Evolutionary conservation across 1,284 basidiomycete species (phyloP).

Genomic region (Sanguinoderma infundibulare): DNA sequence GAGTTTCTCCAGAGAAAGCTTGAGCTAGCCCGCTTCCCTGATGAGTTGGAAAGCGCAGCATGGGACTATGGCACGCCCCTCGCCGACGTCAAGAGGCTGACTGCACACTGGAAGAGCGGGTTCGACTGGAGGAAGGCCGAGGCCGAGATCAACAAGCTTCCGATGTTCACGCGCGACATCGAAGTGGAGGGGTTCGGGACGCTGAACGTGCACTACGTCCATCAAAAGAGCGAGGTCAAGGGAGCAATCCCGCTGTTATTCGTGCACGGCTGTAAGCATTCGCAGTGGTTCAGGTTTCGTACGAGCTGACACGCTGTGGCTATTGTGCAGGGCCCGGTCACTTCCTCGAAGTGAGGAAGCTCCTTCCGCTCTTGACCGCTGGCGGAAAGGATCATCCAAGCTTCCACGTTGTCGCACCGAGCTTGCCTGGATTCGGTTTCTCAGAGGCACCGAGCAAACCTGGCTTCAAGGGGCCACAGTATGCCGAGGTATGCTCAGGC

Average conservation of each 20-base stretch:
- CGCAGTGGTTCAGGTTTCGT: no score
- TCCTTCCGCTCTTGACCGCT: slow-evolving; percentile 52
- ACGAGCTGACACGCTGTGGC: not conserved
- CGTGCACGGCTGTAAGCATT: slow-evolving; percentile 48
- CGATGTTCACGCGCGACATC: slow-evolving; percentile 30
- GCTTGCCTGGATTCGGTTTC: slow-evolving; percentile 58
- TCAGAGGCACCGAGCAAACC: slow-evolving; percentile 45
- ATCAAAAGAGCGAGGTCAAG: slow-evolving; percentile 38
- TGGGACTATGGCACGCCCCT: slow-evolving; percentile 48
- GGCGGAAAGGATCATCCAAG: slow-evolving; percentile 48
- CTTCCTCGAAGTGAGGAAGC: slow-evolving; percentile 59
- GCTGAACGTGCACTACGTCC: slow-evolving; percentile 48
- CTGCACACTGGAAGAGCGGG: slow-evolving; percentile 41
- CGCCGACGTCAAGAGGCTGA: slow-evolving; percentile 42
- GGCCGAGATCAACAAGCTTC: slow-evolving; percentile 1
- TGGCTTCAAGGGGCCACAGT: slow-evolving; percentile 37
- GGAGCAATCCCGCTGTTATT: slow-evolving; percentile 49
- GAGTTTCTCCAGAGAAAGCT: slow-evolving; percentile 19
- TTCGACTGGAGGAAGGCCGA: slow-evolving; percentile 49
- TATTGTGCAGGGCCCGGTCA: slow-evolving; percentile 56
- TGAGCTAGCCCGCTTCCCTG: slow-evolving; percentile 37
- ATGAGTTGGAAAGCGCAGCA: slow-evolving; percentile 43
- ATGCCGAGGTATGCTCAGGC: slow-evolving; percentile 30
- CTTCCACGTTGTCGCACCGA: slow-evolving; percentile 61
- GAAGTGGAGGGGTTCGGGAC: slow-evolving; percentile 39